Percentiles rank a stretch among this genome's conserved stretches.
These are phyloP conservation scores for Chenopodium quinoa DNA, from an alignment of 148 eudicot species.

Conservation along the genomic window DNA sequence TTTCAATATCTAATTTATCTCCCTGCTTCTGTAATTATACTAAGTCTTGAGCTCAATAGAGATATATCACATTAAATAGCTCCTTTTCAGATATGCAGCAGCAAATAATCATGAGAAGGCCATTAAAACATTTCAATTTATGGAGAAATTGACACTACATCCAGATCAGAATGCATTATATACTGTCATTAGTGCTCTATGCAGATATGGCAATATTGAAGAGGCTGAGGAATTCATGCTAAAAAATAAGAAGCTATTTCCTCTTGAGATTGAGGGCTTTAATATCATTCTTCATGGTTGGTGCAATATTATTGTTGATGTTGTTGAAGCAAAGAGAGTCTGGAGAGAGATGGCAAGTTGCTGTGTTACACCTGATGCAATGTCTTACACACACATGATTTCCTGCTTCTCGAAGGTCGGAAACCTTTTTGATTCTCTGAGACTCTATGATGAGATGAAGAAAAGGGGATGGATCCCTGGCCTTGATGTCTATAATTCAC, in stretches of 20 bases:
- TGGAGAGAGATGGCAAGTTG: constrained; percentile 89
- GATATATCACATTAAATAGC: not conserved
- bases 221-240: constrained; percentile 92
- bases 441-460: constrained; percentile 90
- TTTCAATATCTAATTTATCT: not conserved
- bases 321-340: constrained; percentile 75
- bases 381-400: constrained; percentile 74
- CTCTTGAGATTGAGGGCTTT: constrained; percentile 72
- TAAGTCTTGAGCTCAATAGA: not conserved
- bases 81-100: constrained; percentile 65
- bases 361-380: constrained; percentile 64
- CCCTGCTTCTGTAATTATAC: not conserved
- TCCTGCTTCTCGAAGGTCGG: constrained; percentile 68
- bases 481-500: constrained; percentile 66
- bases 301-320: constrained; percentile 65
- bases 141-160: constrained; percentile 63
- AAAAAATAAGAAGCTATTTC: constrained; percentile 63
- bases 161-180: constrained; percentile 63
- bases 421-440: constrained; percentile 79
- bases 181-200: constrained; percentile 57
- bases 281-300: constrained; percentile 82
- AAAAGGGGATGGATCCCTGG: constrained; percentile 68
- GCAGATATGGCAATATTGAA: constrained; percentile 73
- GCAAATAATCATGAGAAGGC: constrained; percentile 67
- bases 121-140: constrained; percentile 63